These are phyloP conservation scores for Galeopsis tetrahit DNA, from an alignment of 257 asterid species.

Conservation along the genomic window DNA sequence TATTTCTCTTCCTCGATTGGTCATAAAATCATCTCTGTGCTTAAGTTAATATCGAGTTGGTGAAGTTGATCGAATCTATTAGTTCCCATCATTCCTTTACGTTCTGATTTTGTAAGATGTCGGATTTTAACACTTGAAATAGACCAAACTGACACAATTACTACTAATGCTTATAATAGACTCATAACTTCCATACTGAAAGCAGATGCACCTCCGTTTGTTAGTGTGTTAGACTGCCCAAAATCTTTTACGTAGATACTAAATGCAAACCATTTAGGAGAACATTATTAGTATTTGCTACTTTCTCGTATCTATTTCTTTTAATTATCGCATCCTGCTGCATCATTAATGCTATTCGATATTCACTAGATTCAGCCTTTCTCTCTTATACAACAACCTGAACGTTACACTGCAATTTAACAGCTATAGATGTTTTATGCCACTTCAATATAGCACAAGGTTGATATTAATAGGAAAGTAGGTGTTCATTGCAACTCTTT, in stretches of 20 bases:
- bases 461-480: background rate
- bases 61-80: background rate
- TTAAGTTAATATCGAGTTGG: background rate
- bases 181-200: background rate
- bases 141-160: background rate
- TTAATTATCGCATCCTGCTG: background rate
- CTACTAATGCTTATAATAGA: background rate
- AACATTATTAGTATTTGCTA: background rate
- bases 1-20: background rate
- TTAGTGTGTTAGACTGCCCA: background rate
- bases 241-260: background rate
- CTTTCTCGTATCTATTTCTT: background rate
- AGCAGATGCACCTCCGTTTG: background rate
- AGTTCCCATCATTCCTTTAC: background rate
- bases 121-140: background rate
- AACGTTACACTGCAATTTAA: background rate
- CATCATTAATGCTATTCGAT: background rate
- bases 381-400: background rate
- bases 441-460: constrained; percentile 4
- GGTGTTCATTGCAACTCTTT: background rate
- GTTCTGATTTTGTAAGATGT: background rate
- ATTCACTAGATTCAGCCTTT: constrained; percentile 6
- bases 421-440: background rate
- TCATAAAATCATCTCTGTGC: background rate
- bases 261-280: background rate